phyloP scores from a whole-genome alignment of 306 rosid genomes.

The Trifolium fragiferum region DNA sequence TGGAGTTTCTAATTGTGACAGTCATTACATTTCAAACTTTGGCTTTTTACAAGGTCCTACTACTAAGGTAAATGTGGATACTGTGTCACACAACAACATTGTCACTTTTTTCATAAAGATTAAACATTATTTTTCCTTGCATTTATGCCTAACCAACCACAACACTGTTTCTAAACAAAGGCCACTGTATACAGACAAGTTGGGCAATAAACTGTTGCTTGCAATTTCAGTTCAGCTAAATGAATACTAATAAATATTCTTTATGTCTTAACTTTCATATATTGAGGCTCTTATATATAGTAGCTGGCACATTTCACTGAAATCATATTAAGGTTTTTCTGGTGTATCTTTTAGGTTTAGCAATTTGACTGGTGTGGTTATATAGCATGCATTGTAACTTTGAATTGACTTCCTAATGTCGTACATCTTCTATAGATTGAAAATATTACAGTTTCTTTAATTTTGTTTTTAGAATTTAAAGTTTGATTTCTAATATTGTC shows the following conservation, averaged over 20 bases:
- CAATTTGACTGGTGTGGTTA: too few relatives aligned
- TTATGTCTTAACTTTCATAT: not conserved
- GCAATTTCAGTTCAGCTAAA: not conserved
- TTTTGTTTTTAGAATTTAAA: too few relatives aligned
- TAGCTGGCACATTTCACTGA: too few relatives aligned
- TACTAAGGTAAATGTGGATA: not conserved
- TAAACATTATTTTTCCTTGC: not conserved
- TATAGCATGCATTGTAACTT: not conserved
- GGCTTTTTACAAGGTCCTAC: not conserved
- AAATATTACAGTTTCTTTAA: too few relatives aligned
- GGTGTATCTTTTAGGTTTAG: too few relatives aligned
- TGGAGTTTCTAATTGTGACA: not conserved
- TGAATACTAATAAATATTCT: not conserved
- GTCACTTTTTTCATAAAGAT: not conserved
- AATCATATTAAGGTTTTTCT: too few relatives aligned
- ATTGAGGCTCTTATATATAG: too few relatives aligned
- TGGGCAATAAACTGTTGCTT: not conserved
- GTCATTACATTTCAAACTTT: not conserved
- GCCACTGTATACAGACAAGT: not conserved
- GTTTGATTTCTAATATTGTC: not conserved
- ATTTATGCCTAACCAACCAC: not conserved
- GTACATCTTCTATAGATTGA: too few relatives aligned
- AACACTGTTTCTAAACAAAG: not conserved
- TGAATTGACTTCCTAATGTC: too few relatives aligned
- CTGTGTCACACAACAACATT: not conserved